A percentile compares a stretch with the other conserved stretches of the same genome.
phyloP scores from a whole-genome alignment of 345 rosid genomes.

The Eucalyptus pauciflora region DNA sequence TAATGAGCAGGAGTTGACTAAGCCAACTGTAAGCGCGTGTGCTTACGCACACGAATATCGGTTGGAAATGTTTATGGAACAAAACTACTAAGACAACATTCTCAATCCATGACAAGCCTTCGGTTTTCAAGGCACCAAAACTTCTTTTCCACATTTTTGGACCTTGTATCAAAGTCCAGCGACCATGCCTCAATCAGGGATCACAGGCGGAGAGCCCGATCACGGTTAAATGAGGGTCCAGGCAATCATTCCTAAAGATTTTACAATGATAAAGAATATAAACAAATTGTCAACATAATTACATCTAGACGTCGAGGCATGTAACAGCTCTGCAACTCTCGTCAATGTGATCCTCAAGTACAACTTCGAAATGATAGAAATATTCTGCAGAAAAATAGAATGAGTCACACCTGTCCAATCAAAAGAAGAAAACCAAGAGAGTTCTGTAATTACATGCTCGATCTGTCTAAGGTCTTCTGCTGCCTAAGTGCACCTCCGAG shows the following conservation, averaged over 20 bases:
- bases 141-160: background rate
- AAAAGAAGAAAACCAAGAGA: background rate
- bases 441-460: constrained; percentile 49
- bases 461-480: constrained; percentile 78
- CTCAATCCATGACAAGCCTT: background rate
- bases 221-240: background rate
- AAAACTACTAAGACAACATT: background rate
- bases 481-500: constrained; percentile 86
- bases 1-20: background rate
- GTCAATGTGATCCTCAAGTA: constrained; percentile 78
- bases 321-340: constrained; percentile 72
- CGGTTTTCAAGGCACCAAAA: background rate
- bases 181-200: background rate
- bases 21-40: rapidly evolving
- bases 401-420: background rate
- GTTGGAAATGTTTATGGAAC: background rate
- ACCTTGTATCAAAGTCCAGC: background rate
- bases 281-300: background rate
- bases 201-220: background rate
- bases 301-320: constrained; percentile 68
- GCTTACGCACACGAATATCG: too few species aligned
- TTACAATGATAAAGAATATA: background rate
- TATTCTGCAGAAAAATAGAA: constrained; percentile 49
- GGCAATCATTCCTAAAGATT: background rate
- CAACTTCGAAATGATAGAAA: constrained; percentile 79